Evolutionary conservation across 148 eudicot genomes (phyloP), one percentile per base, ranked within the genome.

Genomic region (Rhododendron ovatum): DNA sequence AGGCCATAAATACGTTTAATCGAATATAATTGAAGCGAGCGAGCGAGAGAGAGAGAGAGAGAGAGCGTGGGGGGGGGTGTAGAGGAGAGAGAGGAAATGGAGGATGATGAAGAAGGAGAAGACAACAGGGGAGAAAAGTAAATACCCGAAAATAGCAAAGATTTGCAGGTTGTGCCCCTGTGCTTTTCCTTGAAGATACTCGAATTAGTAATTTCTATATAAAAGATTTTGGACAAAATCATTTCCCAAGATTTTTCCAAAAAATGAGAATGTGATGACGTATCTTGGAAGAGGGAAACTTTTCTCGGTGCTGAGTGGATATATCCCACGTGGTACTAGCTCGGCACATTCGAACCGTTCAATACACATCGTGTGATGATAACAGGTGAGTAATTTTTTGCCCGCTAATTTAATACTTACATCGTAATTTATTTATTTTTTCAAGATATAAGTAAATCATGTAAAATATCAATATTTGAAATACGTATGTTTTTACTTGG

Each of bases 91-190:
- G 74, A 67, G 74, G 14, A 26, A 67, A 67, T 71, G 28, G 77
- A 67, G 17, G 85, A n/a, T 6, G 57, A 83, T 28, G 80, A 48
- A 20, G 59, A 10, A 3, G 86, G 53, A n/a, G 63, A 51, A 5
- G 80, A 73, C 14, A 50, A 50, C 22, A 24, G 24, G n/a, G 5
- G 35, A 48, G 20, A 78, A 22, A 48, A 75, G 39, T 61, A 53
- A 33, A 7, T 41, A 78, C 59, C 86, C 17, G 39, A 48, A 75
- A 84, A 84, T 84, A 76, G 82, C 50, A 84, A 84, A 84, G 53
- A 84, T 84, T 75, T 84, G 86, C 73, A 55, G 86, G 50, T 30
- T 7, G 71, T 75, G 71, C 47, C 51, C 82, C 1, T n/a, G 15
- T 55, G 81, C 37, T 20, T 59, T 59, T 76, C 81, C 51, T 76